These are phyloP conservation scores for Cladophialophora immunda DNA, from an alignment of 2,329 filamentous ascomycete species.

Conservation along the genomic window DNA sequence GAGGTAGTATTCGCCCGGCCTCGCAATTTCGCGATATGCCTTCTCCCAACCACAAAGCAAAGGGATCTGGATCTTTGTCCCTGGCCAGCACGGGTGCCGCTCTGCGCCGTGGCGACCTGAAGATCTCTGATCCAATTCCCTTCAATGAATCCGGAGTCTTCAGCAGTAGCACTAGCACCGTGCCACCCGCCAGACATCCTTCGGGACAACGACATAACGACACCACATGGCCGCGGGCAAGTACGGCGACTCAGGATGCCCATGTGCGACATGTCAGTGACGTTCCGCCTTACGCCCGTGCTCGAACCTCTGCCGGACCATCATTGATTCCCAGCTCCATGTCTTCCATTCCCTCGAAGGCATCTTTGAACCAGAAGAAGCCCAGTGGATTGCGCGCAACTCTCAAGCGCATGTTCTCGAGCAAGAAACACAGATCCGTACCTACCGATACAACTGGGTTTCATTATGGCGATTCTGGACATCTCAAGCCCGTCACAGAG, in stretches of 20 bases:
- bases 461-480: conserved; percentile 27
- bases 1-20: conserved; percentile 7
- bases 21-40: conserved; percentile 26
- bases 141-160: conserved; percentile 32
- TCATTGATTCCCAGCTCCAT: conserved; percentile 37
- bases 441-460: conserved; percentile 22
- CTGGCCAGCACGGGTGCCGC: conserved; percentile 36
- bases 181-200: conserved; percentile 18
- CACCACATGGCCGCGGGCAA: conserved; percentile 33
- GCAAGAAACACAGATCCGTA: conserved; percentile 36
- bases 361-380: conserved; percentile 35
- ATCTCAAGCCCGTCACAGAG: conserved; percentile 30
- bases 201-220: conserved; percentile 25
- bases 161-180: conserved; percentile 9
- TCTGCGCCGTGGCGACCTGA: conserved; percentile 43
- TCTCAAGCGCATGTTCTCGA: conserved; percentile 41
- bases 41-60: conserved; percentile 31
- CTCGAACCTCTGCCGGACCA: conserved; percentile 33
- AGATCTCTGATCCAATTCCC: conserved; percentile 45
- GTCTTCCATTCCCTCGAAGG: conserved; percentile 39
- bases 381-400: conserved; percentile 35
- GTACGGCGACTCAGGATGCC: conserved; percentile 23
- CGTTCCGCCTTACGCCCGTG: conserved; percentile 11
- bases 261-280: conserved; percentile 35
- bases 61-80: conserved; percentile 22